These are phyloP conservation scores for Lyophyllum decastes DNA, from an alignment of 768 basidiomycete genomes.

Conservation along the genomic window DNA sequence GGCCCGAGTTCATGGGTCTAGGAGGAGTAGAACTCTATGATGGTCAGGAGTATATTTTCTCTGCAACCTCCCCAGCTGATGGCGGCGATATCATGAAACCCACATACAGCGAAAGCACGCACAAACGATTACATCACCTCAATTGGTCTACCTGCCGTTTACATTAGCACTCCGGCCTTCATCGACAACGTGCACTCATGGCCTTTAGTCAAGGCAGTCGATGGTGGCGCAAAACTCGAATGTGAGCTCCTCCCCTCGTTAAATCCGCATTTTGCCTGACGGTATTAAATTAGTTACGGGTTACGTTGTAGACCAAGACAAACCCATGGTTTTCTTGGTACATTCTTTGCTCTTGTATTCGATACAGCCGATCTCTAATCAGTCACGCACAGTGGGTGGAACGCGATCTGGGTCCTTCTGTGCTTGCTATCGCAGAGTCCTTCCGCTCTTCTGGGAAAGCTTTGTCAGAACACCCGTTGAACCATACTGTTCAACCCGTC, in stretches of 20 bases:
- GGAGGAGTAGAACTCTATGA: constrained; percentile 17
- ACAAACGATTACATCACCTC: constrained; percentile 17
- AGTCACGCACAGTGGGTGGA: constrained; percentile 9
- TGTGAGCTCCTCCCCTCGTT: constrained; percentile 1
- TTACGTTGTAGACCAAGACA: constrained; percentile 12
- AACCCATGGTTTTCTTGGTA: constrained; percentile 15
- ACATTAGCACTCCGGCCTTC: constrained; percentile 13
- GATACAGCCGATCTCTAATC: background rate
- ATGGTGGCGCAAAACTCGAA: constrained; percentile 10
- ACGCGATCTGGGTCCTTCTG: constrained; percentile 8
- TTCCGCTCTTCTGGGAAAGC: constrained; percentile 6
- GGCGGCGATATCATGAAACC: background rate
- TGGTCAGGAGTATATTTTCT: background rate
- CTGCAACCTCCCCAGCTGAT: background rate
- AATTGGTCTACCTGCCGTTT: constrained; percentile 13
- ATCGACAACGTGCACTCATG: constrained; percentile 15
- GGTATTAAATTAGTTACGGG: constrained; percentile 1
- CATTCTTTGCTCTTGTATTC: background rate
- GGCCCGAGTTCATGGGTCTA: constrained; percentile 17
- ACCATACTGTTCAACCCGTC: constrained; percentile 13
- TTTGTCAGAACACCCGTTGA: background rate
- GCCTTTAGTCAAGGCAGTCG: constrained; percentile 10
- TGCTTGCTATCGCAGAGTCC: constrained; percentile 7
- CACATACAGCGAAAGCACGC: constrained; percentile 14
- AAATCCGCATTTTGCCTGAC: background rate